Base-by-base conservation (phyloP, 768 basidiomycete species). In the Trametes coccinea region DNA sequence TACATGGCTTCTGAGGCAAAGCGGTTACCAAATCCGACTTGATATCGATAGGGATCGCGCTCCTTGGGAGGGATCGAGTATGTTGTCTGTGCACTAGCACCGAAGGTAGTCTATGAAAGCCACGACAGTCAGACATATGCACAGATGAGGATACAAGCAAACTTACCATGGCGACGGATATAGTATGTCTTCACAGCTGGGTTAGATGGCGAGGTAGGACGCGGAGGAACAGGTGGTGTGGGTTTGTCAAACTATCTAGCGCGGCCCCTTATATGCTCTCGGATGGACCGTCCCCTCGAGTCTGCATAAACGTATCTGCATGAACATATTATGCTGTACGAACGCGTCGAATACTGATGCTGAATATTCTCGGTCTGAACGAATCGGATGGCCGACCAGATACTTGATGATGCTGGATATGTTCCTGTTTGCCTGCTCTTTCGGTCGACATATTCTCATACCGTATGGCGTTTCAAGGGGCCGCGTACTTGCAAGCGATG, bases 1-100 rank as follows among this genome's bases (percentile, higher is more conserved):
- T 61, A 84, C 84, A 85, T 71, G 5, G 83, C 82, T 61, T 85
- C 83, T 61, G 77, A 80, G 7, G 80, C 82, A 64, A 85, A 85
- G 8, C 76, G 74, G 59, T 84, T 85, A 3, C 83, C 84, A 56
- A 86, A 85, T 5, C 84, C 84, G 4, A 81, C 78, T 66, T 85
- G 83, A 66, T 87, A 85, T 22, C 66, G 66, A 69, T 86, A 85
- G 0, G 84, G 84, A 59, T 86, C 85, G 48, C 77, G 72, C 47
- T 77, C 74, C 11, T 72, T 68, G 5, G 80, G 69, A 17, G 61
- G 59, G 4, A 79, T 79, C 6, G 74, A 59, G 61, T 78, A 81
- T 1, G 78, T 64, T 11, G 71, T 62, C 59, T 72, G 72, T 30
- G 81, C 81, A 41, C 80, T 76, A 5, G 79, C 77, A 52, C 77